A percentile compares a stretch with the other conserved stretches of the same genome.
Evolutionary conservation across 768 basidiomycete species (phyloP).

Genomic region (Boletus rubescentipes): DNA sequence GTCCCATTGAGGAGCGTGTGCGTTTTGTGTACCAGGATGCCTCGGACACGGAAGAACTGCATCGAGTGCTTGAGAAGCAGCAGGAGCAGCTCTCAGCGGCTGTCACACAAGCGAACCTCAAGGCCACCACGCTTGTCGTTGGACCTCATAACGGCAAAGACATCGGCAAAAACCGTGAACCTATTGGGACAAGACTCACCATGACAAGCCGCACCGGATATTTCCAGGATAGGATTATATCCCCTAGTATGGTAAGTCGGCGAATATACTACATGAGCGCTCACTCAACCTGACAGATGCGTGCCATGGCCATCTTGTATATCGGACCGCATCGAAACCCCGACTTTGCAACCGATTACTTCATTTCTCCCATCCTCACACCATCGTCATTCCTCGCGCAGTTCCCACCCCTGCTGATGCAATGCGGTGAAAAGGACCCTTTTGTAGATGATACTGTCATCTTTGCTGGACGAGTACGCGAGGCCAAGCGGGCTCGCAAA

Average conservation of each 20-base stretch:
- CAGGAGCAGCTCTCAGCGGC: conserved; percentile 54
- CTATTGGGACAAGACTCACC: conserved; percentile 84
- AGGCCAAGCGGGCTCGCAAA: conserved; percentile 87
- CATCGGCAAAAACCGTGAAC: conserved; percentile 44
- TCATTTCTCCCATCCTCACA: conserved; percentile 92
- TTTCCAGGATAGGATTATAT: conserved; percentile 91
- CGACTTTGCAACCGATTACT: conserved; percentile 93
- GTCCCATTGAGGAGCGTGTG: conserved; percentile 73
- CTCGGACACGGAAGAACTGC: conserved; percentile 14
- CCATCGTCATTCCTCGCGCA: conserved; percentile 81
- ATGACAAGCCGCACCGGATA: conserved; percentile 95
- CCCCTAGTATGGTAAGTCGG: conserved; percentile 88
- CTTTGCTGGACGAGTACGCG: conserved; percentile 91
- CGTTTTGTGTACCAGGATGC: conserved; percentile 47
- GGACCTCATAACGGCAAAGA: conserved; percentile 29
- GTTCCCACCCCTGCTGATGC: conserved; percentile 92
- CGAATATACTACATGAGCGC: background rate
- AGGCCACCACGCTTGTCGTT: conserved; percentile 40
- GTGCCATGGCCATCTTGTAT: conserved; percentile 97
- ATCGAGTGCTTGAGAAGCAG: conserved; percentile 40
- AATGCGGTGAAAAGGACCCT: conserved; percentile 93
- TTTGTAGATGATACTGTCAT: conserved; percentile 98
- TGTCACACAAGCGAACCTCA: conserved; percentile 48
- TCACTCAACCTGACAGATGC: conserved; percentile 72
- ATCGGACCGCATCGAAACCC: conserved; percentile 93